phyloP scores from a whole-genome alignment of 2,329 filamentous ascomycete genomes.

The Chaetothyriales sp. region DNA sequence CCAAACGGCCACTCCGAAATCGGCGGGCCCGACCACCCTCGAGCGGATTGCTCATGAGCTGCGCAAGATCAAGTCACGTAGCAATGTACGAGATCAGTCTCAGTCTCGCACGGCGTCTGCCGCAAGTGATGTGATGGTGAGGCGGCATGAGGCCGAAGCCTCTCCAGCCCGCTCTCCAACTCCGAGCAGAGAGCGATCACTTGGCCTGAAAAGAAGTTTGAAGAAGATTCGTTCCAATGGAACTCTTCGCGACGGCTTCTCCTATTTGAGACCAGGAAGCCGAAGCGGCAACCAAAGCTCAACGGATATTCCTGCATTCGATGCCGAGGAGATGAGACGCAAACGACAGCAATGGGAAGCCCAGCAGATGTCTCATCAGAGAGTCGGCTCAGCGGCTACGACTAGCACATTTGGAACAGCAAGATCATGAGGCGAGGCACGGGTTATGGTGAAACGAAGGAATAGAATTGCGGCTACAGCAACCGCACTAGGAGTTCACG shows the following conservation, averaged over 20 bases:
- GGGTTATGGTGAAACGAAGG: not conserved
- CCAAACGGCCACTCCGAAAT: slow-evolving; percentile 15
- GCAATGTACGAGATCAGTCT: slow-evolving; percentile 33
- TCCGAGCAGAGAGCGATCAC: slow-evolving; percentile 17
- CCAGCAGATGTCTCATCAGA: slow-evolving; percentile 18
- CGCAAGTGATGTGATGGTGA: slow-evolving; percentile 4
- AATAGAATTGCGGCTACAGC: not conserved
- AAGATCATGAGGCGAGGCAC: not conserved
- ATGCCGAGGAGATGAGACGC: slow-evolving; percentile 36
- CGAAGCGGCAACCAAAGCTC: slow-evolving; percentile 13
- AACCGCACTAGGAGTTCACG: not conserved
- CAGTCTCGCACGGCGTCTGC: slow-evolving; percentile 7
- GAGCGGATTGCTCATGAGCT: slow-evolving; percentile 48
- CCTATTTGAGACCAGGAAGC: slow-evolving; percentile 23
- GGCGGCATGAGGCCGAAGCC: slow-evolving; percentile 5
- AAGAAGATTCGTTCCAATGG: slow-evolving; percentile 26
- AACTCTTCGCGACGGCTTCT: slow-evolving; percentile 19
- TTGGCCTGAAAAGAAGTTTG: slow-evolving; percentile 18
- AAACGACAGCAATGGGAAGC: slow-evolving; percentile 37
- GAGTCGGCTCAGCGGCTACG: not conserved
- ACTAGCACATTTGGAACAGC: not conserved
- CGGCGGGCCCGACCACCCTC: slow-evolving; percentile 35
- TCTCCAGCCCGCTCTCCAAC: slow-evolving; percentile 10
- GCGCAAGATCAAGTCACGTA: slow-evolving; percentile 43
- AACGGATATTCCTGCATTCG: slow-evolving; percentile 27